A percentile compares a stretch with the other conserved stretches of the same genome.
phyloP scores from a whole-genome alignment of 768 basidiomycete genomes.

The Boletus subparvulus region DNA sequence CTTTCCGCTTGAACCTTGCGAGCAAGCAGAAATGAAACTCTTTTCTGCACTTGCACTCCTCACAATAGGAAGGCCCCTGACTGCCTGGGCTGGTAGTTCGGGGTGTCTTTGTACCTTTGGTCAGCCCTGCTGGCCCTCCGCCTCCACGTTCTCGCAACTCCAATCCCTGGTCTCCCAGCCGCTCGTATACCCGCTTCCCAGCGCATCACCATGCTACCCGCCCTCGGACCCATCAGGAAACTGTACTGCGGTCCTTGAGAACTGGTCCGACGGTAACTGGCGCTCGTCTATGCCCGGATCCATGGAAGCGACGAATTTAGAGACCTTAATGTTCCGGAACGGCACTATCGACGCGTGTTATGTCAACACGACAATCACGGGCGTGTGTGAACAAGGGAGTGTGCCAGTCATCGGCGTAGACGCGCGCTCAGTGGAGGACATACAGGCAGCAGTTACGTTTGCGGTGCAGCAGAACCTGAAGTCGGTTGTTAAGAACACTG shows the following conservation, averaged over 20 bases:
- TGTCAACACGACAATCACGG: slow-evolving; percentile 33
- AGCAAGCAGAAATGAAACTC: neutral
- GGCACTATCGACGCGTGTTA: slow-evolving; percentile 41
- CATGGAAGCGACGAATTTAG: slow-evolving; percentile 37
- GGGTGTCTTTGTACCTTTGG: slow-evolving; percentile 19
- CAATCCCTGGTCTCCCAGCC: slow-evolving; percentile 18
- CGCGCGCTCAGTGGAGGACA: too few species aligned
- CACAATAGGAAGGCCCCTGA: neutral
- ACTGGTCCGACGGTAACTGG: slow-evolving; percentile 39
- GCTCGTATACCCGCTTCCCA: slow-evolving; percentile 14
- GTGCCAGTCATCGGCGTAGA: slow-evolving; percentile 29
- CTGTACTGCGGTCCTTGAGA: slow-evolving; percentile 33
- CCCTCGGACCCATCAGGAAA: slow-evolving; percentile 33
- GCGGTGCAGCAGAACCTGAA: slow-evolving; percentile 20
- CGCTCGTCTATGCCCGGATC: slow-evolving; percentile 41
- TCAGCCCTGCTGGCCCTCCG: slow-evolving; percentile 22
- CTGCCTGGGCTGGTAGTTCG: neutral
- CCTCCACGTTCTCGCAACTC: too few species aligned
- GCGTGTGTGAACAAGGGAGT: slow-evolving; percentile 23
- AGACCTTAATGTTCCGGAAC: slow-evolving; percentile 38
- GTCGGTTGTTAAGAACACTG: slow-evolving; percentile 30
- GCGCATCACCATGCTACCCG: slow-evolving; percentile 21
- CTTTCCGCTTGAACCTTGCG: neutral
- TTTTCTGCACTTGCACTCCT: neutral
- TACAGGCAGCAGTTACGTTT: slow-evolving; percentile 27